Evolutionary conservation across 352 stramenopile genomes (phyloP), one percentile per base, ranked within the genome.

Genomic region (Globisporangium nodosum): DNA sequence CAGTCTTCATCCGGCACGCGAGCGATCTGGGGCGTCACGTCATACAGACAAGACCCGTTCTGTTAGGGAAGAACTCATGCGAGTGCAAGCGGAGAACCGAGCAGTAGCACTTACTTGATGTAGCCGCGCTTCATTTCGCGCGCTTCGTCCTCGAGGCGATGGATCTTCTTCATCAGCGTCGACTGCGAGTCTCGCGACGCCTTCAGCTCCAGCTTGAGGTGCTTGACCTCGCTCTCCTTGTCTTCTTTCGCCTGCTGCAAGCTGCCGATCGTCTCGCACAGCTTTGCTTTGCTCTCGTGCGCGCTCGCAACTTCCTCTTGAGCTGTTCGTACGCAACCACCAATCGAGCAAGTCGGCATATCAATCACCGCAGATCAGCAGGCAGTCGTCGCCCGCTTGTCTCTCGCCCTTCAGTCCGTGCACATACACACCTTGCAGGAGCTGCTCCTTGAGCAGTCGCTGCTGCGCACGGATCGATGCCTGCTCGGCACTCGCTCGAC

Each of bases 231-330:
- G 47, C 65, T 80, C 3, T 68, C 49, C 24, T 85, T 68, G 18
- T 81, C 59, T 1, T 68, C 56, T 18, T 85, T 82, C 6, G 59
- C 47, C 47, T 84, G 79, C 54, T 85, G 70, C 27, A 92, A 60
- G 24, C 54, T 65, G 0, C 82, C 82, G 33, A 88, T 75, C 63
- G 81, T 68, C 54, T 81, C 76, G 59, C 72, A 92, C 27, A 90
- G 33, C 52, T 73, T 75, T 31, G 64, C 63, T 56, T 77, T 88
- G 49, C 70, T 73, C 9, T 60, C 53, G 46, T 83, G 73, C 4
- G 70, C 63, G 42, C 50, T 50, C 35, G 62, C 72, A 31, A 92
- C 58, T 47, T 88, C 79, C 58, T 87, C 73, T 70, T 84, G 76
- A 11, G 69, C 80, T 90, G 31, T n/a, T 54, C 8, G 35, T 12